Base-by-base conservation (phyloP, 495 filamentous ascomycete species). In the Antarctomyces pellizariae region DNA sequence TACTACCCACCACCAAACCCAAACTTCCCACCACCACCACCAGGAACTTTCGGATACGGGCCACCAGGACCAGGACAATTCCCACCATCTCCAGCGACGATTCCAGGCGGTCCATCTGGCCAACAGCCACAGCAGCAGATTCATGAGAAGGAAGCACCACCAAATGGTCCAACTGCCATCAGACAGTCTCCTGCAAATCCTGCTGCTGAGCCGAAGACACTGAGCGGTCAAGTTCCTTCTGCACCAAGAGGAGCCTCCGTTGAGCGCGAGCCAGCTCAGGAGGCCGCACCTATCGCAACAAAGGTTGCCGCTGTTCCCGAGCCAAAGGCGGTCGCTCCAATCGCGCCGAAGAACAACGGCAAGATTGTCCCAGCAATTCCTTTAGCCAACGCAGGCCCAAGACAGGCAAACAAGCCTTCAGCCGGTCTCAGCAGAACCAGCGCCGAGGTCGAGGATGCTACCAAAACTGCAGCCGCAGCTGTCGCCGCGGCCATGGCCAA, bases 401-500 rank as follows among this genome's bases (percentile, higher is more conserved):
- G 34, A 6, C 33, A 22, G 32, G 39, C 42, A 8, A 44, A 50
- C 22, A 26, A 42, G 1, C 43, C 35, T 10, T 36, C 44, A 8
- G 43, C 51, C 11, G 39, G 47, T 14, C 27, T 60, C 10, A 24
- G 26, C 20, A 24, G 41, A 8, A 29, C 28, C 3, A 48, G 50
- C 15, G 39, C 43, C 12, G 44, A 50, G 2, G 36, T 25, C 10
- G 37, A 41, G 11, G 36, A 35, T 8, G 50, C 64, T 28, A 64
- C 64, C 26, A 75, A 82, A 45, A 78, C 79, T 2, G 84, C 78
- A 4, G 68, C 74, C 38, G 75, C 73, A 20, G 82, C 82, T 4
- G 74, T 69, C 21, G 76, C 74, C 24, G 82, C 80, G 16, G 83
- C 91, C 26, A 80, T 79, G 19, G 72, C 71, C 5, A 80, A 80